Conservation (phyloP, 768 basidiomycete genomes). For the Calocera cornea region DNA sequence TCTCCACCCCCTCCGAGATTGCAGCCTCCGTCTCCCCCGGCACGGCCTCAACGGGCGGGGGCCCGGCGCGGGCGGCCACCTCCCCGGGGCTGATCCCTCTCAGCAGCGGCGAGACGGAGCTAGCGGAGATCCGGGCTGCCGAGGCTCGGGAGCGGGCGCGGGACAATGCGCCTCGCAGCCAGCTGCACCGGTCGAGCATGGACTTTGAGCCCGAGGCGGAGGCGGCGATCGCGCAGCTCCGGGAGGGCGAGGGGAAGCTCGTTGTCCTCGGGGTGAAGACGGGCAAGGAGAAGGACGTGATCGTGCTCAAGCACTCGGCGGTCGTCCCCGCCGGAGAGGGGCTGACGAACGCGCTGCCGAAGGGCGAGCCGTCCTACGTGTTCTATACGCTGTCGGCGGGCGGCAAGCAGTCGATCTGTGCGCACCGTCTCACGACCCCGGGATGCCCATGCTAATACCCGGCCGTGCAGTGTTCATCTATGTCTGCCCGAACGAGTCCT, state of each 20-base stretch:
- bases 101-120: constrained; percentile 67
- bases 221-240: constrained; percentile 49
- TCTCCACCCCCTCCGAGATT: constrained; percentile 55
- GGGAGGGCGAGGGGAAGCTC: constrained; percentile 30
- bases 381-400: constrained; percentile 34
- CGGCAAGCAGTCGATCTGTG: constrained; percentile 48
- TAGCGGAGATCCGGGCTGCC: constrained; percentile 60
- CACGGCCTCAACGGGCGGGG: neutral
- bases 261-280: constrained; percentile 59
- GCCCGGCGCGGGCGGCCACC: neutral
- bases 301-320: constrained; percentile 33
- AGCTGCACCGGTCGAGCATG: constrained; percentile 40
- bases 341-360: constrained; percentile 39
- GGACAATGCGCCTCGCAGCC: constrained; percentile 30
- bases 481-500: constrained; percentile 69
- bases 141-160: constrained; percentile 40
- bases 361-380: constrained; percentile 48
- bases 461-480: constrained; percentile 67
- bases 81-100: constrained; percentile 35
- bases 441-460: neutral
- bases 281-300: constrained; percentile 47
- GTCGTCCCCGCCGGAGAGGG: constrained; percentile 30
- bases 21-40: constrained; percentile 25
- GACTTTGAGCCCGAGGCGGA: constrained; percentile 49
- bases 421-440: constrained; percentile 14